Conservation (phyloP, 164 flowering plant genomes). For the Cinnamomum micranthum region DNA sequence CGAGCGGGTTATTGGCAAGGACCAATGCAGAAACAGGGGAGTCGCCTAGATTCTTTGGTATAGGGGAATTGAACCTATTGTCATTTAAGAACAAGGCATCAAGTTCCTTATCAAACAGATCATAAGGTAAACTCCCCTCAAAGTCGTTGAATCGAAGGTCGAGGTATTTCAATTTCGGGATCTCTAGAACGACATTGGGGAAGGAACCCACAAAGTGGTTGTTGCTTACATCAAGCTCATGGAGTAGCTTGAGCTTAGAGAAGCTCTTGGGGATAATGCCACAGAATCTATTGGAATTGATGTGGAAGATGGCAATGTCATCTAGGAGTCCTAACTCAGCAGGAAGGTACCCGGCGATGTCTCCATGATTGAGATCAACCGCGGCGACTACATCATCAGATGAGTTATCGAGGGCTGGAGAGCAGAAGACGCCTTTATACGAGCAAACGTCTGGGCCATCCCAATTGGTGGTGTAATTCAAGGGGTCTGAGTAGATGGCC, state of each 20-base stretch:
- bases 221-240: constrained; percentile 74
- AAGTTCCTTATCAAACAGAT: constrained; percentile 46
- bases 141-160: constrained; percentile 74
- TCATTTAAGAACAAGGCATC: constrained; percentile 73
- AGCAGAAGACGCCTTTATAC: constrained; percentile 65
- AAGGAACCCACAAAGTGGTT: constrained; percentile 75
- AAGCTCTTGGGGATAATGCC: constrained; percentile 64
- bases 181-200: constrained; percentile 44
- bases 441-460: constrained; percentile 60
- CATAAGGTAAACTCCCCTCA: constrained; percentile 58
- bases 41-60: constrained; percentile 64
- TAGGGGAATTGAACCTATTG: constrained; percentile 52
- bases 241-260: constrained; percentile 30
- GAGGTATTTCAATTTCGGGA: constrained; percentile 49
- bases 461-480: constrained; percentile 58
- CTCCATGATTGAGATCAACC: constrained; percentile 62
- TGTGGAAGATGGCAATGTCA: constrained; percentile 64
- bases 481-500: constrained; percentile 70
- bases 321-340: constrained; percentile 60
- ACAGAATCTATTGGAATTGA: constrained; percentile 71
- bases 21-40: constrained; percentile 59
- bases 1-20: constrained; percentile 58
- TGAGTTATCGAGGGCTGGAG: constrained; percentile 51
- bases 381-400: constrained; percentile 56
- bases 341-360: constrained; percentile 75